These are phyloP conservation scores for Chenopodium album DNA, from an alignment of 148 eudicot species.

Conservation along the genomic window DNA sequence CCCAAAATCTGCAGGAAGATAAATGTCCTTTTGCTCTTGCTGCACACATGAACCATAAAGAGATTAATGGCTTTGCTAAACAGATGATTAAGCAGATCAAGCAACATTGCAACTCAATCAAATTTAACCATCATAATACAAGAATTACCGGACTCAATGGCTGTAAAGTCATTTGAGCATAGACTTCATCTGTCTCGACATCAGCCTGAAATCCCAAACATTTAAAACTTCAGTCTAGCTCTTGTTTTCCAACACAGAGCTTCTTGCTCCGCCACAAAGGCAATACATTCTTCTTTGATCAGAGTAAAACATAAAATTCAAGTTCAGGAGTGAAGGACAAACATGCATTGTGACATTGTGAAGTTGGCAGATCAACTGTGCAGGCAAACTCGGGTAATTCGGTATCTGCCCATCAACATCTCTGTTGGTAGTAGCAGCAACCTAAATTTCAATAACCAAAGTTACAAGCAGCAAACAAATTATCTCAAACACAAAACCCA, in stretches of 20 bases:
- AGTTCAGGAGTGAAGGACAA: slow-evolving; percentile 41
- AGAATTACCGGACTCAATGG: slow-evolving; percentile 72
- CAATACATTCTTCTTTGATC: neutral
- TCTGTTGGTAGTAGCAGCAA: slow-evolving; percentile 87
- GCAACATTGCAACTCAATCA: neutral
- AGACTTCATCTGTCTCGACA: slow-evolving; percentile 92
- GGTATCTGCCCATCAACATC: slow-evolving; percentile 91
- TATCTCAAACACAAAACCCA: neutral
- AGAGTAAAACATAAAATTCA: neutral
- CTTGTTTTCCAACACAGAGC: neutral
- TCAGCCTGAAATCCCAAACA: slow-evolving; percentile 68
- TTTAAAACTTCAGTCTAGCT: slow-evolving; percentile 14
- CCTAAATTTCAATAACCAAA: slow-evolving; percentile 47
- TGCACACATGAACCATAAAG: slow-evolving; percentile 27
- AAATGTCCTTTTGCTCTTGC: slow-evolving; percentile 97
- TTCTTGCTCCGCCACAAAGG: neutral
- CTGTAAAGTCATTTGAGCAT: slow-evolving; percentile 96
- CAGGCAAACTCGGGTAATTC: slow-evolving; percentile 78
- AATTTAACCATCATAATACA: neutral
- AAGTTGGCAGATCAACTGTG: slow-evolving; percentile 92
- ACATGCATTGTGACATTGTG: slow-evolving; percentile 99
- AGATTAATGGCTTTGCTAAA: neutral
- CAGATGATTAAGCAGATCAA: slow-evolving; percentile 9
- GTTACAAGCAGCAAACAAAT: slow-evolving; percentile 12
- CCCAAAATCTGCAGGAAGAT: slow-evolving; percentile 90